phyloP scores from a whole-genome alignment of 192 early-diverging fungal species.

The Oehlia diaphana region DNA sequence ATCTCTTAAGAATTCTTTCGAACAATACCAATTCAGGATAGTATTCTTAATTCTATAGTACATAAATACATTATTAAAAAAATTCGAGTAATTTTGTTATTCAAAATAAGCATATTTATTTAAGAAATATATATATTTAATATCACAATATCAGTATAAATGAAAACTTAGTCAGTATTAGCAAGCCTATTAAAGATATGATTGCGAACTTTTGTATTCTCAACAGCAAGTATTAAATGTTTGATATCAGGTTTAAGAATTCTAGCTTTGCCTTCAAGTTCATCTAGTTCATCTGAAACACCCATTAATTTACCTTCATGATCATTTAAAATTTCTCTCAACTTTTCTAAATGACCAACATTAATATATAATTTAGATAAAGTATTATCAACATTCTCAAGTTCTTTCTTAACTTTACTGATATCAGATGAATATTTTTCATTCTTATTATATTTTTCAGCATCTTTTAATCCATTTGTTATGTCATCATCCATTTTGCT shows the following conservation, averaged over 20 bases:
- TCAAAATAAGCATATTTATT: too few species aligned
- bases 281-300: background rate
- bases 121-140: too few species aligned
- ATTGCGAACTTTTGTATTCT: background rate
- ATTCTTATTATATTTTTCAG: background rate
- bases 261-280: background rate
- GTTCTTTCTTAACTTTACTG: background rate
- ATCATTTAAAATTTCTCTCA: background rate
- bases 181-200: background rate
- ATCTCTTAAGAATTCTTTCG: too few species aligned
- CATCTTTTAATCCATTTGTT: background rate
- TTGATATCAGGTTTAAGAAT: conserved; percentile 5
- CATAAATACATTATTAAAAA: too few species aligned
- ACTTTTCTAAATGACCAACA: background rate
- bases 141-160: too few species aligned
- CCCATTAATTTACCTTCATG: conserved; percentile 1
- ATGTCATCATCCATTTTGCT: background rate
- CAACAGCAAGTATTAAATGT: background rate
- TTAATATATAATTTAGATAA: background rate
- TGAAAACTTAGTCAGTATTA: background rate
- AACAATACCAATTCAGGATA: too few species aligned
- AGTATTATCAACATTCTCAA: background rate
- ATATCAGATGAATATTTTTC: background rate
- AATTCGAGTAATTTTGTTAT: too few species aligned
- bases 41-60: too few species aligned